Conservation (phyloP, 306 rosid genomes). For the Argentina anserina region DNA sequence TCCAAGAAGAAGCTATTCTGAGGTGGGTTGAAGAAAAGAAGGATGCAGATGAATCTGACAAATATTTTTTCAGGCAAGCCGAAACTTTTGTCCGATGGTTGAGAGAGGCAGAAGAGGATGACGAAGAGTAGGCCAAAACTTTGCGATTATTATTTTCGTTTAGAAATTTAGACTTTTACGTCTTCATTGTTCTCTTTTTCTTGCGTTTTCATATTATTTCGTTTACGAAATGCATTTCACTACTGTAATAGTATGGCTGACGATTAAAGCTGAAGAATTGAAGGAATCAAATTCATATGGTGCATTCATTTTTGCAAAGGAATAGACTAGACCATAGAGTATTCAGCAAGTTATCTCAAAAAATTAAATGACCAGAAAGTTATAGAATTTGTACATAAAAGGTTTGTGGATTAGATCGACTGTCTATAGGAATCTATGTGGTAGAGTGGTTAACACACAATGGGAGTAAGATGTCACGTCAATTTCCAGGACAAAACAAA, state of each 20-base stretch:
- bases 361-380: neutral
- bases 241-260: no score
- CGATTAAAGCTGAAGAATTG: no score
- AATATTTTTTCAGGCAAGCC: conserved; percentile 64
- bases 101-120: conserved; percentile 84
- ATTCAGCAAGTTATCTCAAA: no score
- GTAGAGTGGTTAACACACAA: neutral
- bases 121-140: conserved; percentile 31
- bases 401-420: neutral
- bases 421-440: no score
- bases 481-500: no score
- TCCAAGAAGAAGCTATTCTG: conserved; percentile 81
- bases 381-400: neutral
- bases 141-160: neutral
- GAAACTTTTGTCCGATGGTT: conserved; percentile 73
- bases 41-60: conserved; percentile 77
- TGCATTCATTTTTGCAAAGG: no score
- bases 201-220: no score
- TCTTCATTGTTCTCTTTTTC: neutral
- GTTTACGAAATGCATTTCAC: neutral
- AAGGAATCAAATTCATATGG: no score
- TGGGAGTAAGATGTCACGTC: no score
- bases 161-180: neutral
- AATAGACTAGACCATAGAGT: no score
- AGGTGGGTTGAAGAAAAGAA: conserved; percentile 88